phyloP scores from a whole-genome alignment of 2,329 filamentous ascomycete genomes.

The Colletotrichum paranaense region DNA sequence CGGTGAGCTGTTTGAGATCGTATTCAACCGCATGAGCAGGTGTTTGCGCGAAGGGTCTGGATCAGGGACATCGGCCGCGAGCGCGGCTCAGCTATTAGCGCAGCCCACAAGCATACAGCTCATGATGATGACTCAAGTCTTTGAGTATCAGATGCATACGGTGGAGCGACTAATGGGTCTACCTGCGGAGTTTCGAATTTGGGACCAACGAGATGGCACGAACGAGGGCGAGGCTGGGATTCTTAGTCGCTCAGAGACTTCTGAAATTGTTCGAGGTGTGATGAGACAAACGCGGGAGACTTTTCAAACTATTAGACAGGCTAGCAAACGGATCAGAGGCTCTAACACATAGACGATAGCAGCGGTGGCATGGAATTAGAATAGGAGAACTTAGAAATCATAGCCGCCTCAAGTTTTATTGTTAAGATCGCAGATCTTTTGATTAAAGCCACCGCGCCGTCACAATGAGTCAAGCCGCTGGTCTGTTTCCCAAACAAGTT shows the following conservation, averaged over 20 bases:
- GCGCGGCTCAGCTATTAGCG: not conserved
- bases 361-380: not conserved
- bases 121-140: not conserved
- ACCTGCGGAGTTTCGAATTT: not conserved
- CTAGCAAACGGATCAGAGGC: not conserved
- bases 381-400: not conserved
- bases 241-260: not conserved
- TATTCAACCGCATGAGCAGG: not conserved
- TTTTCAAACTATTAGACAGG: not conserved
- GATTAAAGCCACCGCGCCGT: no score
- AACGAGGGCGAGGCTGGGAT: not conserved
- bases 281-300: not conserved
- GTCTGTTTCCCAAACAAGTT: not conserved
- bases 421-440: no score
- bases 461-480: not conserved
- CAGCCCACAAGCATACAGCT: slow-evolving; percentile 3
- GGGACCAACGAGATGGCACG: not conserved
- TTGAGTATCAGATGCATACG: slow-evolving; percentile 1
- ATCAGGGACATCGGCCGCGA: not conserved
- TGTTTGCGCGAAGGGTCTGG: not conserved
- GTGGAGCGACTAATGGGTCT: not conserved
- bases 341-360: not conserved
- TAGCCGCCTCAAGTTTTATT: no score
- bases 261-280: not conserved
- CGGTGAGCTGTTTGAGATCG: not conserved